Conservation (phyloP, 768 basidiomycete genomes). For the Trametes villosa region DNA sequence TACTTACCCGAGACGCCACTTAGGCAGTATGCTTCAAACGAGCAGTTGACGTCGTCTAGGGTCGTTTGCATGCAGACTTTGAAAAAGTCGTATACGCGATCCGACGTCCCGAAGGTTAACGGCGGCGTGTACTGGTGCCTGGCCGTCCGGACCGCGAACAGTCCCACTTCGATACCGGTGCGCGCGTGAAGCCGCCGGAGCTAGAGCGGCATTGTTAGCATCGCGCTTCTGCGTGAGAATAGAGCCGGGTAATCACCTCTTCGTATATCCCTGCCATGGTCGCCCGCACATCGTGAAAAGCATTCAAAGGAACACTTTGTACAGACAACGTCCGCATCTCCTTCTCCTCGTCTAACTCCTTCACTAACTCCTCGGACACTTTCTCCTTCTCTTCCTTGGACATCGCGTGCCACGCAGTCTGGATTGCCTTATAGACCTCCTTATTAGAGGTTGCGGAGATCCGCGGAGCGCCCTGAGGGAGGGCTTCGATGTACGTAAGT, state of each 20-base stretch:
- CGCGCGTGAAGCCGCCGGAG: neutral
- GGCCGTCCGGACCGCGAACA: neutral
- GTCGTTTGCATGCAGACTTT: neutral
- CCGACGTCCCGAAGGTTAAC: neutral
- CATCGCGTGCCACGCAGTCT: neutral
- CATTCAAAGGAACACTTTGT: constrained; percentile 3
- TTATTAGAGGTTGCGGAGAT: too few species aligned
- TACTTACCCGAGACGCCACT: neutral
- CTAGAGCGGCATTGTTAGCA: neutral
- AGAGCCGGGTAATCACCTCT: neutral
- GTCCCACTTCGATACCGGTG: neutral
- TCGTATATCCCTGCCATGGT: neutral
- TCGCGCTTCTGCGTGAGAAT: neutral
- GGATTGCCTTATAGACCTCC: neutral
- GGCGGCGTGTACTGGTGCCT: neutral
- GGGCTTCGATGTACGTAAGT: neutral
- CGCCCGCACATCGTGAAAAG: constrained; percentile 11
- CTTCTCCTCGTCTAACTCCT: neutral
- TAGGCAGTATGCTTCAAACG: neutral
- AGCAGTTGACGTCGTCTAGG: neutral
- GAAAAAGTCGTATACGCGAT: neutral
- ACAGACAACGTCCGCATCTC: neutral
- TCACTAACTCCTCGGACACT: neutral
- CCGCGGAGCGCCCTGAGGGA: neutral
- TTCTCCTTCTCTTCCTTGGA: neutral